Conservation (phyloP, 805 yeast genomes). For the Saccharomycopsis sp. region DNA sequence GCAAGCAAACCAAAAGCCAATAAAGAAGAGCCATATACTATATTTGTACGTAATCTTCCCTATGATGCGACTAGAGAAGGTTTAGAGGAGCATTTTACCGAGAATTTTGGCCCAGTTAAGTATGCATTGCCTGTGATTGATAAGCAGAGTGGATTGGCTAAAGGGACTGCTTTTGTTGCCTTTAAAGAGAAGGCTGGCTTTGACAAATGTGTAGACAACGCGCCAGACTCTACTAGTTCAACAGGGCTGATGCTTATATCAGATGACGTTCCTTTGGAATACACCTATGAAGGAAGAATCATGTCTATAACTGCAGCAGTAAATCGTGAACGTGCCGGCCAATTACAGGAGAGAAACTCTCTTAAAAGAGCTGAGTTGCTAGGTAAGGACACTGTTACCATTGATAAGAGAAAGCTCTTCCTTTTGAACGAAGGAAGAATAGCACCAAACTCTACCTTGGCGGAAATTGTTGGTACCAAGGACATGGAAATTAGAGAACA, state of each 20-base stretch:
- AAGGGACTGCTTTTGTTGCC: constrained; percentile 94
- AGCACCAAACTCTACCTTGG: constrained; percentile 71
- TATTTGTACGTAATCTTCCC: constrained; percentile 90
- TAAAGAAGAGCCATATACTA: constrained; percentile 61
- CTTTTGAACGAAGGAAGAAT: constrained; percentile 92
- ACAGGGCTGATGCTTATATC: constrained; percentile 67
- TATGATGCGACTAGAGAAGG: constrained; percentile 86
- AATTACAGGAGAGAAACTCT: constrained; percentile 66
- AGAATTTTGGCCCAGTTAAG: constrained; percentile 76
- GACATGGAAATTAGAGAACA: constrained; percentile 87
- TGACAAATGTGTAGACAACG: constrained; percentile 61
- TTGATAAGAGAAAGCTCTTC: constrained; percentile 79
- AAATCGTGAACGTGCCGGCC: constrained; percentile 74
- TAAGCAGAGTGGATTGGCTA: constrained; percentile 75
- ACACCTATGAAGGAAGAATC: constrained; percentile 90
- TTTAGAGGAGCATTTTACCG: constrained; percentile 64
- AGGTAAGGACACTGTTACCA: constrained; percentile 67
- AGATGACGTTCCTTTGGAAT: constrained; percentile 84
- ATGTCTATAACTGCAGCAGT: constrained; percentile 80
- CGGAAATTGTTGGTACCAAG: constrained; percentile 54
- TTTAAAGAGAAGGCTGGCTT: constrained; percentile 58
- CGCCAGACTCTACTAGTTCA: constrained; percentile 58
- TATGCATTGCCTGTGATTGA: constrained; percentile 94
- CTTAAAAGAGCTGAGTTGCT: constrained; percentile 63
- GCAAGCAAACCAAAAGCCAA: constrained; percentile 40